A percentile compares a stretch with the other conserved stretches of the same genome.
phyloP scores from a whole-genome alignment of 371 early-diverging fungal genomes.

The Ordospora pajunii region DNA sequence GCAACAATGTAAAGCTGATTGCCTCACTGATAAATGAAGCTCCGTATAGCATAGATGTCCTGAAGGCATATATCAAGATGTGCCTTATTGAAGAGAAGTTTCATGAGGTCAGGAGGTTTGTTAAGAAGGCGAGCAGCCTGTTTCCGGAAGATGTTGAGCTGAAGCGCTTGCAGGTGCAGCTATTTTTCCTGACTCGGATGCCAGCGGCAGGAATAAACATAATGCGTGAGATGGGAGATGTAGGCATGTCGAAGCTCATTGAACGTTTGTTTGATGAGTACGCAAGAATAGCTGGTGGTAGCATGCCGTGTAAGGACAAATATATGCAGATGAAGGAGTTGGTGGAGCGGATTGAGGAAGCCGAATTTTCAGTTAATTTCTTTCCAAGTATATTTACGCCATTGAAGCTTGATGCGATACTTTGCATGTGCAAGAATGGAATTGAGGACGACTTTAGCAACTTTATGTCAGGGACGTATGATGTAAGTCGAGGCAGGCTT shows the following conservation, averaged over 20 bases:
- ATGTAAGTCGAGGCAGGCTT: too few species aligned
- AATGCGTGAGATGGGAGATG: not conserved
- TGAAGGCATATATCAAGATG: constrained; percentile 10
- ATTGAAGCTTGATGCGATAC: not conserved
- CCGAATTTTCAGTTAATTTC: constrained; percentile 1
- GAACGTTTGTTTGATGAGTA: not conserved
- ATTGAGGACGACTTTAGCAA: not conserved
- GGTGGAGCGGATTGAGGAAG: not conserved
- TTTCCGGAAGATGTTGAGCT: constrained; percentile 5
- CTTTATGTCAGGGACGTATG: too few species aligned
- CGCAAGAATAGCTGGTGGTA: not conserved
- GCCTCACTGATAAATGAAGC: not conserved
- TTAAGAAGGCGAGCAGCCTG: not conserved
- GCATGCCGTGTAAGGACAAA: not conserved
- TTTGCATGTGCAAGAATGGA: not conserved
- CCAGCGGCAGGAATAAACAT: not conserved
- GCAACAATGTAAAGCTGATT: not conserved
- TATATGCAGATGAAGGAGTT: not conserved
- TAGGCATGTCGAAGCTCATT: not conserved
- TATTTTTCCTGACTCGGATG: constrained; percentile 1
- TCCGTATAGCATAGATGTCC: not conserved
- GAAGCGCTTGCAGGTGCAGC: not conserved
- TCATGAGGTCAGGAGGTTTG: not conserved
- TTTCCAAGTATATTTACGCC: constrained; percentile 3
- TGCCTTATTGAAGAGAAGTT: not conserved